Percentiles rank a stretch among this genome's conserved stretches.
phyloP scores from a whole-genome alignment of 2,329 filamentous ascomycete genomes.

The Botrytis tulipae region DNA sequence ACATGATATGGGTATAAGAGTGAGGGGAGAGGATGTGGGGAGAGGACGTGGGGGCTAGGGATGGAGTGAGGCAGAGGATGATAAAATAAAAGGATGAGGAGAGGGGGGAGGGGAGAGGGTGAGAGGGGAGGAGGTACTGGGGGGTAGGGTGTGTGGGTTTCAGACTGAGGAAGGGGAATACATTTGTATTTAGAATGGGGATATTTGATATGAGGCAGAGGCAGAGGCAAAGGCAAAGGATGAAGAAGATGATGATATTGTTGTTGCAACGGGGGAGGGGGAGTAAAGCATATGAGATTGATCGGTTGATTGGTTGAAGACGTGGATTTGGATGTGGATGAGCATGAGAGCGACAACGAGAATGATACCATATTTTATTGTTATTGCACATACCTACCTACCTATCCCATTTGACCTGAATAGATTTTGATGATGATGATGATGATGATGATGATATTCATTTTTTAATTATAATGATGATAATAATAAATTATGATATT shows the following conservation, averaged over 20 bases:
- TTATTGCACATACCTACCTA: neutral
- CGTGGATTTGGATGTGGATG: neutral
- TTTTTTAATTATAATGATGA: neutral
- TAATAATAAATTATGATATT: neutral
- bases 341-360: neutral
- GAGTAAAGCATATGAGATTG: neutral
- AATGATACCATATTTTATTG: slow-evolving; percentile 8
- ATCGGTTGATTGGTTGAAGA: neutral
- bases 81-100: neutral
- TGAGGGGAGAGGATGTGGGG: neutral
- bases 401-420: neutral
- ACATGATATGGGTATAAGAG: neutral
- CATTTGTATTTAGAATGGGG: slow-evolving; percentile 8
- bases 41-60: neutral
- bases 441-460: neutral
- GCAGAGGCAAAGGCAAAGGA: neutral
- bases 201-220: neutral
- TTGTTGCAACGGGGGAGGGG: neutral
- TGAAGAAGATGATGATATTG: neutral
- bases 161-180: slow-evolving; percentile 6
- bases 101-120: neutral
- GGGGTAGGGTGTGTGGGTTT: neutral
- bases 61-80: neutral
- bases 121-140: neutral
- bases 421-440: neutral